Conservation (phyloP, 1,284 basidiomycete species). For the Naganishia sp. region DNA sequence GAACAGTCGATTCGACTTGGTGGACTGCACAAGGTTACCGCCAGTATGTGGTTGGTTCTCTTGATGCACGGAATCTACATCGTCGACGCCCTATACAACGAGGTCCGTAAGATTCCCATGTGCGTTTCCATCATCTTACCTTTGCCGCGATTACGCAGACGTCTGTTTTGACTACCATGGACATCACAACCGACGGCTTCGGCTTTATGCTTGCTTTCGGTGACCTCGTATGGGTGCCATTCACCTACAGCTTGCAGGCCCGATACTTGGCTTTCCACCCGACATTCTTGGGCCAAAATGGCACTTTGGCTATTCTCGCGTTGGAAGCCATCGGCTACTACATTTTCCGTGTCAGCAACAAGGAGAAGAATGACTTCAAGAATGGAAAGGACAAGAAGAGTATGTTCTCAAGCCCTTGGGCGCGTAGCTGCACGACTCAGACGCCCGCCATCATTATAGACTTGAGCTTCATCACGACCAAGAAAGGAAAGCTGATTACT, state of each 20-base stretch:
- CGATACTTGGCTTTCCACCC: constrained; percentile 89
- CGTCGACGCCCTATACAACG: constrained; percentile 81
- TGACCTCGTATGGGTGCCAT: constrained; percentile 92
- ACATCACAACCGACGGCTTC: constrained; percentile 96
- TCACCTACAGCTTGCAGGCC: constrained; percentile 90
- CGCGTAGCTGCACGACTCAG: background rate
- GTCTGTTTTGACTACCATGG: constrained; percentile 92
- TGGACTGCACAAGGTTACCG: constrained; percentile 67
- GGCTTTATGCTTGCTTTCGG: constrained; percentile 98
- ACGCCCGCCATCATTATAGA: constrained; percentile 50
- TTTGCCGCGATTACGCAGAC: constrained; percentile 42
- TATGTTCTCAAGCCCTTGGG: constrained; percentile 38
- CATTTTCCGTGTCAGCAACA: constrained; percentile 86
- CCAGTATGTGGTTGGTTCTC: constrained; percentile 88
- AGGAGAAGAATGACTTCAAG: constrained; percentile 94
- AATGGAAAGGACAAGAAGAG: constrained; percentile 91
- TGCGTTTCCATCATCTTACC: too few species aligned
- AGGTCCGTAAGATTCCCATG: constrained; percentile 59
- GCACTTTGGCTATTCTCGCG: constrained; percentile 64
- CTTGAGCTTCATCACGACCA: constrained; percentile 78
- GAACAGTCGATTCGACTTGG: constrained; percentile 72
- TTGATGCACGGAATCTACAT: constrained; percentile 88
- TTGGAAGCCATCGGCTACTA: constrained; percentile 80
- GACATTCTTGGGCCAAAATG: constrained; percentile 71
- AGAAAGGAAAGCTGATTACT: constrained; percentile 82